A percentile compares a stretch with the other conserved stretches of the same genome.
These are phyloP conservation scores for Oehlia diaphana DNA, from an alignment of 192 early-diverging fungal genomes.

Conservation along the genomic window DNA sequence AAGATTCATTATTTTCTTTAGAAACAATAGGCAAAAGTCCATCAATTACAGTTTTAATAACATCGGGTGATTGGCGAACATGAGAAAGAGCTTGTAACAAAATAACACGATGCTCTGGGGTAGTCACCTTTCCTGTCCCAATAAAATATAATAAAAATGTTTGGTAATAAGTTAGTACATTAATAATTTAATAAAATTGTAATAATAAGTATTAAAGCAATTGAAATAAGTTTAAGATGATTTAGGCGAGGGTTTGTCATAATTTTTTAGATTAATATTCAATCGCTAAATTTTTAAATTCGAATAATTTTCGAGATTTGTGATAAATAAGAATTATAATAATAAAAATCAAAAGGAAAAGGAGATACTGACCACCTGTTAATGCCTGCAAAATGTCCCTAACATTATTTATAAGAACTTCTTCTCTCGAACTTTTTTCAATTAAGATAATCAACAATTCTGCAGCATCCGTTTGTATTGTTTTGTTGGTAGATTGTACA, in stretches of 20 bases:
- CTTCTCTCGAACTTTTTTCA: slow-evolving; percentile 44
- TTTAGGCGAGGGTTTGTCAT: too few relatives aligned
- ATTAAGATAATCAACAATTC: slow-evolving; percentile 62
- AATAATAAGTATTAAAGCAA: too few relatives aligned
- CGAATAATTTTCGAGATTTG: too few relatives aligned
- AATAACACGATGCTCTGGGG: slow-evolving; percentile 67
- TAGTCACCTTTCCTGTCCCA: slow-evolving; percentile 44
- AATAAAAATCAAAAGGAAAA: background rate
- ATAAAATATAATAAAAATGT: background rate
- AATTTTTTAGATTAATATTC: too few relatives aligned
- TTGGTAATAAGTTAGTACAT: background rate
- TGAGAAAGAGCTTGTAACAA: slow-evolving; percentile 58
- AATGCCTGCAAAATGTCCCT: slow-evolving; percentile 57
- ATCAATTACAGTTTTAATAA: slow-evolving; percentile 51
- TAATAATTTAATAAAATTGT: background rate
- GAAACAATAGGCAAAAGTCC: slow-evolving; percentile 62
- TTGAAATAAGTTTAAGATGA: too few relatives aligned
- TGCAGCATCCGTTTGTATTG: slow-evolving; percentile 55
- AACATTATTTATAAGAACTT: slow-evolving; percentile 58
- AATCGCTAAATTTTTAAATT: too few relatives aligned
- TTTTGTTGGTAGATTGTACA: slow-evolving; percentile 65
- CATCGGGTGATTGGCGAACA: slow-evolving; percentile 34
- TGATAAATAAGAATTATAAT: too few relatives aligned
- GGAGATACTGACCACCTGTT: slow-evolving; percentile 29
- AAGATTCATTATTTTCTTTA: slow-evolving; percentile 79